Percentiles rank a stretch among this genome's conserved stretches.
These are phyloP conservation scores for Exutisphaerella laricina DNA, from an alignment of 2,329 filamentous ascomycete species.

Conservation along the genomic window DNA sequence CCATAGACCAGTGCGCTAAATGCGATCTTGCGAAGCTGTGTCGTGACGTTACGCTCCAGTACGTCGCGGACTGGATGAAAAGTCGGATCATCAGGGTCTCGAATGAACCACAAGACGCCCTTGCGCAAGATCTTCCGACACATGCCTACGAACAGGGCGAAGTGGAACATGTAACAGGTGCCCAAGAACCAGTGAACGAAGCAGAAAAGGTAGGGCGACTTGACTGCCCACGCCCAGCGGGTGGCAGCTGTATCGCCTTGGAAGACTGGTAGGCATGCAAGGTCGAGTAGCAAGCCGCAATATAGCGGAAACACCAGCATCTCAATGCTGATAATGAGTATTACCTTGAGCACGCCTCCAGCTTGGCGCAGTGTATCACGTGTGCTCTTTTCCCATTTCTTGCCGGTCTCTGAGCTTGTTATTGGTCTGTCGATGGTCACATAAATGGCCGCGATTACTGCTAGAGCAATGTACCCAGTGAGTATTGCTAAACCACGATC, in stretches of 20 bases:
- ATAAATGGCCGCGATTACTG: conserved; percentile 69
- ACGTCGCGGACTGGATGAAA: conserved; percentile 98
- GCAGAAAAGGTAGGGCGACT: conserved; percentile 79
- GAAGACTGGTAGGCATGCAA: conserved; percentile 84
- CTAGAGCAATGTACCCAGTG: conserved; percentile 74
- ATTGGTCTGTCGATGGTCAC: conserved; percentile 67
- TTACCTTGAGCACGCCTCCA: conserved; percentile 94
- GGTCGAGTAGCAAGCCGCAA: conserved; percentile 83
- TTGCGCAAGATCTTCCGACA: conserved; percentile 95
- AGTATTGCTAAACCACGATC: conserved; percentile 68
- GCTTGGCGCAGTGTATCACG: conserved; percentile 86
- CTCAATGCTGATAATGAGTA: conserved; percentile 96
- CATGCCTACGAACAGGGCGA: conserved; percentile 97
- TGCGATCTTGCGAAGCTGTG: conserved; percentile 89
- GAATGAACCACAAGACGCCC: conserved; percentile 94
- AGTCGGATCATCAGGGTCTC: conserved; percentile 95
- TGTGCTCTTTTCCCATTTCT: conserved; percentile 64
- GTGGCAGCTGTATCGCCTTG: conserved; percentile 71
- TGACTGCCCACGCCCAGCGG: conserved; percentile 68
- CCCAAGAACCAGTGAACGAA: conserved; percentile 99
- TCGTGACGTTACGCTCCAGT: conserved; percentile 83
- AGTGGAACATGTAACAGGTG: conserved; percentile 99
- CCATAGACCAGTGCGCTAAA: conserved; percentile 97
- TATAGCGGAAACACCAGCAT: conserved; percentile 98
- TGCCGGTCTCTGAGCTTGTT: conserved; percentile 55